phyloP scores from a whole-genome alignment of 495 filamentous ascomycete species.

The Mytilinidion resinicola region DNA sequence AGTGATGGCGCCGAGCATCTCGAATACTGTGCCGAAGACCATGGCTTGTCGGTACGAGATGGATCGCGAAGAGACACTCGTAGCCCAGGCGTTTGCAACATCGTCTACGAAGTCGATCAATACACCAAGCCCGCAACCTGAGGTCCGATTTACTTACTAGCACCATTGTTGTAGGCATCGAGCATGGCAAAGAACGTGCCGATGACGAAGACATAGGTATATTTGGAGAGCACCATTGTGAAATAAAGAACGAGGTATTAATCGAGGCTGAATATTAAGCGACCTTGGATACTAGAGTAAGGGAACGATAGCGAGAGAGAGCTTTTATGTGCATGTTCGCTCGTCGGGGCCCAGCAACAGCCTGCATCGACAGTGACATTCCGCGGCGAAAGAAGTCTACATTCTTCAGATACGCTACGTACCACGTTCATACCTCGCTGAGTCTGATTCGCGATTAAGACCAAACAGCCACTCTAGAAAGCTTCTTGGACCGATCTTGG shows the following conservation, averaged over 20 bases:
- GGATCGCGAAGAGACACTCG: constrained; percentile 29
- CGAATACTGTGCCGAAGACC: constrained; percentile 27
- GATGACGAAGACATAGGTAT: constrained; percentile 65
- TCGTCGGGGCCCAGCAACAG: no score
- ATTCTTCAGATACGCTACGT: no score
- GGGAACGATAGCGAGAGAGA: no score
- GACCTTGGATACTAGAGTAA: no score
- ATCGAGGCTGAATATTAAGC: no score
- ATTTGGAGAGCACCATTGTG: constrained; percentile 51
- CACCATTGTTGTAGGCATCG: constrained; percentile 66
- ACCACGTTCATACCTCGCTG: no score
- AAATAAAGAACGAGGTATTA: not conserved
- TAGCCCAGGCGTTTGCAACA: constrained; percentile 62
- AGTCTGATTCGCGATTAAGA: no score
- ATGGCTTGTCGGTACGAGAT: constrained; percentile 29
- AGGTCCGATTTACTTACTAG: constrained; percentile 43
- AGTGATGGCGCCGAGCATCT: constrained; percentile 48
- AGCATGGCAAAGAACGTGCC: constrained; percentile 70
- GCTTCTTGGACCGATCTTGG: no score
- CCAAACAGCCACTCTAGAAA: no score
- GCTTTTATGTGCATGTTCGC: no score
- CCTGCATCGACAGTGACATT: no score
- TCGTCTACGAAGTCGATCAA: constrained; percentile 45
- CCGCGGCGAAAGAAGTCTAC: no score
- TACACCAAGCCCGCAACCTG: not conserved